Conservation (phyloP, 2,329 filamentous ascomycete species). For the Phyllosticta citriasiana region DNA sequence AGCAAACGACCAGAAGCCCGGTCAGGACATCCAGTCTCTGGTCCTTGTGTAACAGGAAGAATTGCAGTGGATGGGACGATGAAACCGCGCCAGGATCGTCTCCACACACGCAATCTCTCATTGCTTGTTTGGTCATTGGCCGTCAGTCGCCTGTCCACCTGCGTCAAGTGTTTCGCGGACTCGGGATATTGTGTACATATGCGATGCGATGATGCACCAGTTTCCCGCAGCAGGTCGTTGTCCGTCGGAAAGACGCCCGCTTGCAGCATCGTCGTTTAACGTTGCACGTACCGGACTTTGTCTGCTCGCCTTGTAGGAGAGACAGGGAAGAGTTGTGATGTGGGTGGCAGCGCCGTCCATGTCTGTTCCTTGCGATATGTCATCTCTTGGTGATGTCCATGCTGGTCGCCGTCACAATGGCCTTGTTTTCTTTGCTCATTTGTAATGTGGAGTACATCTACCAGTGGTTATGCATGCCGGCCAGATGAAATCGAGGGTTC, state of each 20-base stretch:
- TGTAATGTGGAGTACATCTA: too few relatives aligned
- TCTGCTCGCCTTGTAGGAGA: background rate
- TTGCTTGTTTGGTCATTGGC: background rate
- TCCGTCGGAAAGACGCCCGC: background rate
- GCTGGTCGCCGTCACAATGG: background rate
- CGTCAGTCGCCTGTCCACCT: background rate
- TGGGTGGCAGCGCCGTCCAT: background rate
- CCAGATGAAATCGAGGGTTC: background rate
- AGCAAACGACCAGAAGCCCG: background rate
- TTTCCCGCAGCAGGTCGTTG: too few relatives aligned
- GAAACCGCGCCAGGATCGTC: background rate
- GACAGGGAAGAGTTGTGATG: background rate
- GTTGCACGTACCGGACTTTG: constrained; percentile 2
- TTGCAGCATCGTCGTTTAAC: constrained; percentile 4
- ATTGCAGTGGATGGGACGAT: background rate
- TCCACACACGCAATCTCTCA: background rate
- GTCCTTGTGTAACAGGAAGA: background rate
- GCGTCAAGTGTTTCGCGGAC: background rate
- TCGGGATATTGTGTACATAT: background rate
- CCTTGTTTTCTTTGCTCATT: background rate
- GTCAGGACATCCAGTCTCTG: background rate
- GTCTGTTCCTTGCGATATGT: background rate
- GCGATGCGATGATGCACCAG: background rate
- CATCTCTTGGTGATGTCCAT: background rate
- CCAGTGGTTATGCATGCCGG: background rate